phyloP scores from a whole-genome alignment of 1,284 basidiomycete species.

The Moniliella sp. region DNA sequence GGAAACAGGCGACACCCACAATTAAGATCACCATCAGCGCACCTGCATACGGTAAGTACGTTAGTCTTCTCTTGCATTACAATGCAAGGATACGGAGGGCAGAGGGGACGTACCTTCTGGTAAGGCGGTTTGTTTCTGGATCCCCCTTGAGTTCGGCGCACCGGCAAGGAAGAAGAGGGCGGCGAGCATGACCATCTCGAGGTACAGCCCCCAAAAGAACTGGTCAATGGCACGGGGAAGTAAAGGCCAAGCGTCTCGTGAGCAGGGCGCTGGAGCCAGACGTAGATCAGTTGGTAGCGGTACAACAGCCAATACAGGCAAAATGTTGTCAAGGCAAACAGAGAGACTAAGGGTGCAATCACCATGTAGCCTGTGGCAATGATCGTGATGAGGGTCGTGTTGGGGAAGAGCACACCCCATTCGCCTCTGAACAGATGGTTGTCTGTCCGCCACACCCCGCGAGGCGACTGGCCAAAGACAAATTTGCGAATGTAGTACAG shows the following conservation, averaged over 20 bases:
- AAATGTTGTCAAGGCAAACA: slow-evolving; percentile 62
- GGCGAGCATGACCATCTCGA: slow-evolving; percentile 23
- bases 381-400: slow-evolving; percentile 20
- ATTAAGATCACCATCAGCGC: slow-evolving; percentile 65
- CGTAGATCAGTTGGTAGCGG: slow-evolving; percentile 41
- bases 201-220: slow-evolving; percentile 53
- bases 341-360: slow-evolving; percentile 82
- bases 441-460: slow-evolving; percentile 55
- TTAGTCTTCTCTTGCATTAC: too few relatives aligned
- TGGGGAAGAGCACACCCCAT: slow-evolving; percentile 55
- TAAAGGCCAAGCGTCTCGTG: slow-evolving; percentile 78
- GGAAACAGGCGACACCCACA: slow-evolving; percentile 47
- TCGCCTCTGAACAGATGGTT: slow-evolving; percentile 46
- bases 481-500: slow-evolving; percentile 67
- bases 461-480: slow-evolving; percentile 70
- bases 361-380: slow-evolving; percentile 47
- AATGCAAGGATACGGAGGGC: too few relatives aligned
- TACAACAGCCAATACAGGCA: slow-evolving; percentile 43
- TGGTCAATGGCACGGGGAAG: slow-evolving; percentile 86
- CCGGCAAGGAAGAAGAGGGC: slow-evolving; percentile 23
- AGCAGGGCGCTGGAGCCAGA: slow-evolving; percentile 47
- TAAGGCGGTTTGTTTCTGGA: slow-evolving; percentile 11
- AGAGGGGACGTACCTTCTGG: slow-evolving; percentile 7
- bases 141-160: slow-evolving; percentile 5
- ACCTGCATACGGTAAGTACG: too few relatives aligned